Percentiles rank a stretch among this genome's conserved stretches.
Conservation (phyloP, 495 filamentous ascomycete species). For the Penicillium lagena region DNA sequence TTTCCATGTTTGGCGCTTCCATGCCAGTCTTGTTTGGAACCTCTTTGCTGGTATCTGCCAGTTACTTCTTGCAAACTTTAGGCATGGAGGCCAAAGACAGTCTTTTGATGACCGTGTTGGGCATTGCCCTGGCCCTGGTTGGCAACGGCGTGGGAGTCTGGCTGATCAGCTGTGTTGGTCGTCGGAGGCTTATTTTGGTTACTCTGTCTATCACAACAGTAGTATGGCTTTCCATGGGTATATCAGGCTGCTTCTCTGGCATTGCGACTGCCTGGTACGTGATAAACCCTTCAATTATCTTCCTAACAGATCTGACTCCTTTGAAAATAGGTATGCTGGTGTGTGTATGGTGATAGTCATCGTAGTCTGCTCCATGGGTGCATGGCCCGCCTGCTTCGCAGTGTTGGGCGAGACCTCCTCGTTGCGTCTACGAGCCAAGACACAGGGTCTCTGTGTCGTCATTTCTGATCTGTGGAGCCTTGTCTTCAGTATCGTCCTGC, state of each 20-base stretch:
- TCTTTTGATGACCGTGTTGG: constrained; percentile 21
- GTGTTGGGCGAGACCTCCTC: constrained; percentile 14
- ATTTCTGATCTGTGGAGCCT: constrained; percentile 12
- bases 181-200: constrained; percentile 13
- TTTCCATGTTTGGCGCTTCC: constrained; percentile 33
- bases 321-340: constrained; percentile 21
- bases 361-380: constrained; percentile 14
- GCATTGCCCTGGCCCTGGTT: constrained; percentile 19
- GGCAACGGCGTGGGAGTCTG: constrained; percentile 21
- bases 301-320: not conserved
- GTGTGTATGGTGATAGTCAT: constrained; percentile 17
- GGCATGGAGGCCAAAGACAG: constrained; percentile 22
- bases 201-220: constrained; percentile 13
- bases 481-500: constrained; percentile 12
- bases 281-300: not conserved
- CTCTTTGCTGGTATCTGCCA: constrained; percentile 20
- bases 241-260: constrained; percentile 21
- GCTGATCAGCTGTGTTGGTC: constrained; percentile 18
- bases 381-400: constrained; percentile 25
- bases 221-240: constrained; percentile 25
- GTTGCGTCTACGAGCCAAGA: constrained; percentile 17
- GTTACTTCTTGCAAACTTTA: constrained; percentile 29
- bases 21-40: constrained; percentile 23
- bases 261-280: constrained; percentile 21
- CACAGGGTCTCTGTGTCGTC: constrained; percentile 13